Evolutionary conservation across 75 land plant genomes (phyloP), one percentile per base, ranked within the genome.

Genomic region (Ceratopteris richardii): DNA sequence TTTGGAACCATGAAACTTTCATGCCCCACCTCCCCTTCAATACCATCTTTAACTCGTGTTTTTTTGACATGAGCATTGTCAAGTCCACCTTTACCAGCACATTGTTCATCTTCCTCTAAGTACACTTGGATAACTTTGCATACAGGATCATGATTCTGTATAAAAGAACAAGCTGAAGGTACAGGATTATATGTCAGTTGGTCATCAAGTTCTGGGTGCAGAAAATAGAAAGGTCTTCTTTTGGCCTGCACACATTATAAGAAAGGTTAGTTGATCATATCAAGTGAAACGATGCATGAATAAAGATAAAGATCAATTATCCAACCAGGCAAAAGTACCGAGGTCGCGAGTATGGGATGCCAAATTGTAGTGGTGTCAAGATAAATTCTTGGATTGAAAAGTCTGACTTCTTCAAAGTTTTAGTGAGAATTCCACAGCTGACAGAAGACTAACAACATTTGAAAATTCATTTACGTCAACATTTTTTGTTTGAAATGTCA

Each of bases 251-350:
- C 62, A 13, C 54, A 1, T 25, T 9, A 22, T 2, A 21, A 29
- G 17, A 29, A 30, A 29, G n/a, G n/a, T n/a, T n/a, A n/a, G n/a
- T n/a, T n/a, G n/a, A 42, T 5, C 14, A 40, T 40, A 40, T 40
- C 42, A 40, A 40, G 9, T 40, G 9, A 40, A 40, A n/a, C n/a
- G n/a, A n/a, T n/a, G n/a, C n/a, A n/a, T n/a, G n/a, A n/a, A n/a
- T n/a, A n/a, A n/a, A n/a, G n/a, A n/a, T 2, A n/a, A 22, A 52
- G 25, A 1, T 2, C 13, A 52, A 4, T 31, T 60, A 7, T 26
- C 44, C 27, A 73, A 89, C 98, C 87, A 94, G 65, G 71, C 96
- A 86, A 74, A 90, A 94, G 58, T 94, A 94, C 11, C 96, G 87
- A 1, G 98, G 98, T 26, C 96, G 83, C 27, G 98, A 94, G 66